Conservation (phyloP, 208 protist species). For the Crithidia brevicula region DNA sequence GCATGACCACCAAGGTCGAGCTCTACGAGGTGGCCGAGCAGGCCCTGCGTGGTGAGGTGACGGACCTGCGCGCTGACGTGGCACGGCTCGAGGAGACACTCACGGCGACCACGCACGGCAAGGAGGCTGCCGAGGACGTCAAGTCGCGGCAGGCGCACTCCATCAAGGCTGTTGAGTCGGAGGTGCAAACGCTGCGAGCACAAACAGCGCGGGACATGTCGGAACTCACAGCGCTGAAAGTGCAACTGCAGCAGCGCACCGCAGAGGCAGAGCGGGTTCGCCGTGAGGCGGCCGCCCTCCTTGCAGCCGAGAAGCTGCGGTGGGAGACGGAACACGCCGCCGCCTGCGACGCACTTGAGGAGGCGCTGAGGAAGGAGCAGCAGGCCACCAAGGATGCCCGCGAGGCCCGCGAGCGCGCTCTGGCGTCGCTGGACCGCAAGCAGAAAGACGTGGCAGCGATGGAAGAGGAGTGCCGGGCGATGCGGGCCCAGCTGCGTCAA, state of each 20-base stretch:
- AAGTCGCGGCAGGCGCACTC: constrained; percentile 45
- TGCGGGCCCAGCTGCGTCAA: constrained; percentile 29
- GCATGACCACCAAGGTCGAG: constrained; percentile 45
- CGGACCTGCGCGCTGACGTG: constrained; percentile 47
- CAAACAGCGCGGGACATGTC: constrained; percentile 37
- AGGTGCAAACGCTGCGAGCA: constrained; percentile 43
- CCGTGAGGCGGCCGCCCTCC: constrained; percentile 44
- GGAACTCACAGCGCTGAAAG: constrained; percentile 41
- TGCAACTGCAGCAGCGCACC: constrained; percentile 49
- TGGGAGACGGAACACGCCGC: constrained; percentile 33
- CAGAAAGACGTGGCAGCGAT: constrained; percentile 36
- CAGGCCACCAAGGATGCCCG: constrained; percentile 48
- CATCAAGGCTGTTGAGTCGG: constrained; percentile 39
- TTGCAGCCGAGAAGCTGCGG: constrained; percentile 32
- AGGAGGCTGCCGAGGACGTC: constrained; percentile 37
- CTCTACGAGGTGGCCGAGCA: constrained; percentile 53
- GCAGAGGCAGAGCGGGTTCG: constrained; percentile 38
- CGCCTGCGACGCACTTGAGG: constrained; percentile 35
- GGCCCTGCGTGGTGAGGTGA: constrained; percentile 48
- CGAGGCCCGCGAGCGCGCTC: constrained; percentile 50
- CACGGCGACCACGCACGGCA: constrained; percentile 26
- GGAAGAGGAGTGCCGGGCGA: constrained; percentile 27
- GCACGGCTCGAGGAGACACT: constrained; percentile 42
- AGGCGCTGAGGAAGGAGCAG: constrained; percentile 37
- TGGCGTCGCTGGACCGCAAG: constrained; percentile 39